Conservation (phyloP, 306 rosid species). For the Lathyrus sativus region DNA sequence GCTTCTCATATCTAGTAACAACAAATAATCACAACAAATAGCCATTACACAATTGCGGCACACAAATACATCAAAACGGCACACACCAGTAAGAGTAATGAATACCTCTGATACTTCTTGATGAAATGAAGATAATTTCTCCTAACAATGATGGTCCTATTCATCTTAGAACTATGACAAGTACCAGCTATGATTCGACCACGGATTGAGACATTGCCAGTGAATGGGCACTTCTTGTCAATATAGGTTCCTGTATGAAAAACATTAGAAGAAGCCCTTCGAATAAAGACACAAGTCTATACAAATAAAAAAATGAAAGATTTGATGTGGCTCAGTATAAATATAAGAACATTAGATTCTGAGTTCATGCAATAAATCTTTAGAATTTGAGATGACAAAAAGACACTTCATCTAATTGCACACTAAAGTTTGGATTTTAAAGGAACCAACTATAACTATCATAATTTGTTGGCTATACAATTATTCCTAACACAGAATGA, state of each 20-base stretch:
- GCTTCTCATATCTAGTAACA: not conserved
- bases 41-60: not conserved
- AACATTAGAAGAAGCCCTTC: not conserved
- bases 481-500: not conserved
- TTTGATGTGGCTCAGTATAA: not conserved
- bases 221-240: conserved; percentile 5
- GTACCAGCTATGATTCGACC: not conserved
- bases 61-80: not conserved
- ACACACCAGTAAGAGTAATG: not conserved
- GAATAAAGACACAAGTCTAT: not conserved
- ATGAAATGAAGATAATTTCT: conserved; percentile 10
- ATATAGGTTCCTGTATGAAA: not conserved
- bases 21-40: not conserved
- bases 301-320: not conserved
- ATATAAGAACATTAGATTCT: not conserved
- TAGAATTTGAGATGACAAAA: not conserved
- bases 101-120: conserved; percentile 9
- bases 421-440: not conserved
- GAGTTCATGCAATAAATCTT: not conserved
- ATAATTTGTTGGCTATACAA: not conserved
- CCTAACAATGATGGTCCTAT: conserved; percentile 5
- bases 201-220: conserved; percentile 7
- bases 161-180: conserved; percentile 2
- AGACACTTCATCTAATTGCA: not conserved
- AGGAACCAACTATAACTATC: not conserved